These are phyloP conservation scores for Alternaria incomplexa DNA, from an alignment of 2,329 filamentous ascomycete genomes.

Conservation along the genomic window DNA sequence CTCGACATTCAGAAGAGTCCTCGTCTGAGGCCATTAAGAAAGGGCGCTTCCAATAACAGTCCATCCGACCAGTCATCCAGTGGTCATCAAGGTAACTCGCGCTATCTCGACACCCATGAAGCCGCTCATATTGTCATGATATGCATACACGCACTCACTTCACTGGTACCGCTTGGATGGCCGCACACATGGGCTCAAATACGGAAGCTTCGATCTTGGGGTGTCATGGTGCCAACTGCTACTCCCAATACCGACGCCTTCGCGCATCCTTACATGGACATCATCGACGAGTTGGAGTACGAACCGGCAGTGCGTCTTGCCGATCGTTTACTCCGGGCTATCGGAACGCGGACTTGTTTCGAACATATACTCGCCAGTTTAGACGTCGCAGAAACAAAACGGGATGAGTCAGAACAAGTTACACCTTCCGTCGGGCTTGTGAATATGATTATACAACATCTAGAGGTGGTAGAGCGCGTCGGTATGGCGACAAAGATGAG, in stretches of 20 bases:
- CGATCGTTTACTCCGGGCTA: constrained; percentile 56
- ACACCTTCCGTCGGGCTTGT: constrained; percentile 10
- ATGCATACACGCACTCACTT: constrained; percentile 50
- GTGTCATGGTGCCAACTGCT: constrained; percentile 38
- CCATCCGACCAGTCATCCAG: background rate
- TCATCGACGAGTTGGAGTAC: constrained; percentile 56
- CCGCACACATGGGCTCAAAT: constrained; percentile 45
- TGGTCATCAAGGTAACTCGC: background rate
- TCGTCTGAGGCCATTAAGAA: constrained; percentile 25
- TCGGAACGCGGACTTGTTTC: constrained; percentile 58
- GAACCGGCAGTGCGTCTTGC: constrained; percentile 59
- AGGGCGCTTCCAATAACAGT: constrained; percentile 4
- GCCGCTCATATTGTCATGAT: constrained; percentile 51
- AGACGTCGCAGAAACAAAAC: background rate
- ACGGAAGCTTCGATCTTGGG: constrained; percentile 46
- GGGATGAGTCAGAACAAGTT: background rate
- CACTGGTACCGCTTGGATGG: constrained; percentile 39
- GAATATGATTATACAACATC: constrained; percentile 31
- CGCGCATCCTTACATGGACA: constrained; percentile 40
- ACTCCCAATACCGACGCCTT: constrained; percentile 28
- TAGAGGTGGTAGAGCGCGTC: constrained; percentile 29
- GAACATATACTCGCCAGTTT: constrained; percentile 53
- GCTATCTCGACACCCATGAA: constrained; percentile 42
- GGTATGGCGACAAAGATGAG: constrained; percentile 29
- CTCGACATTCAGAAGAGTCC: constrained; percentile 35